Evolutionary conservation across 768 basidiomycete species (phyloP).

Genomic region (Auricularia sp.): DNA sequence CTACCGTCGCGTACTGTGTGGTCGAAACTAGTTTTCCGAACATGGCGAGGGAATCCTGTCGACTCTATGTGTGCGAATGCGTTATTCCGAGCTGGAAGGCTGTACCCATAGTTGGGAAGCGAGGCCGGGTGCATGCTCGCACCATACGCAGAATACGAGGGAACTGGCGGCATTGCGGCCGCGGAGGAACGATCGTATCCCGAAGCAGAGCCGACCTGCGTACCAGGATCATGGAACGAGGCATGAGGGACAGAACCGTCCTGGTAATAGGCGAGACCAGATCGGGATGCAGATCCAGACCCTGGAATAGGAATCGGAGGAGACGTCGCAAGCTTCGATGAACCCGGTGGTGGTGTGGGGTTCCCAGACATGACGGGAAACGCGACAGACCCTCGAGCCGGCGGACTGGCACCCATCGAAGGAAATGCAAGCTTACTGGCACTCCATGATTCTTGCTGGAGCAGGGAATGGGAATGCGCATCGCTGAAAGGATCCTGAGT

Average conservation of each 20-base stretch:
- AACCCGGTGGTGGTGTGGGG: slow-evolving; percentile 15
- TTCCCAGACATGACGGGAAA: background rate
- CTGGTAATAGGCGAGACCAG: background rate
- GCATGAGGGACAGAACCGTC: background rate
- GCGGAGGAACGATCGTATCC: background rate
- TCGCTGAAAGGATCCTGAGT: slow-evolving; percentile 14
- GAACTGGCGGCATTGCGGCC: background rate
- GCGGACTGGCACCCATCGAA: slow-evolving; percentile 2
- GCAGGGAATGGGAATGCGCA: slow-evolving; percentile 25
- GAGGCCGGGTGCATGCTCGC: slow-evolving; percentile 54
- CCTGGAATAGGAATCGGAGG: slow-evolving; percentile 31
- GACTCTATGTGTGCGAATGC: background rate
- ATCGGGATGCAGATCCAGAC: slow-evolving; percentile 25
- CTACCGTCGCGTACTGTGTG: slow-evolving; percentile 53
- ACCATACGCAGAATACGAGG: background rate
- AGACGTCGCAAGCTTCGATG: slow-evolving; percentile 17
- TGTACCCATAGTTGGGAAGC: slow-evolving; percentile 63
- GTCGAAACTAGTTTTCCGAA: slow-evolving; percentile 91
- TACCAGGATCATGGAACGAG: background rate
- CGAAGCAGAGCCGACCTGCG: background rate
- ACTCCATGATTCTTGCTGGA: slow-evolving; percentile 12
- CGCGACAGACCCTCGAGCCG: background rate
- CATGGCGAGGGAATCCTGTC: slow-evolving; percentile 62
- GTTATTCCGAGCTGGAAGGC: slow-evolving; percentile 28
- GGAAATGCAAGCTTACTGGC: slow-evolving; percentile 35